Percentiles rank a stretch among this genome's conserved stretches.
Conservation (phyloP, 225 moss, liverwort and hornwort genomes). For the Rhytidiadelphus loreus region DNA sequence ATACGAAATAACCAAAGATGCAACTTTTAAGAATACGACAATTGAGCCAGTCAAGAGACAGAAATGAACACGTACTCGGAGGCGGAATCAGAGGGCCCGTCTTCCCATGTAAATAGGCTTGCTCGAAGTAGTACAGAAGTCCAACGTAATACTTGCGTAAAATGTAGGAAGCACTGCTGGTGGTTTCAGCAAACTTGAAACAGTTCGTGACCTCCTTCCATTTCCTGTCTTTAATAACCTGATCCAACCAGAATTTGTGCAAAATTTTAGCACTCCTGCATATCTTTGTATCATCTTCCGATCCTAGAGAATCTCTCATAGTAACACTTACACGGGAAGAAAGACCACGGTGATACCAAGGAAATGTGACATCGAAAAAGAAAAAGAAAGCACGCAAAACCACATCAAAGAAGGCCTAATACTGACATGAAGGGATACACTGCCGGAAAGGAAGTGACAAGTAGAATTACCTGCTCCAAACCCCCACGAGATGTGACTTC, state of each 20-base stretch:
- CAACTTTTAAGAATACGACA: not conserved
- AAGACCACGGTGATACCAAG: not conserved
- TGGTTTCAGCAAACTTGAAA: conserved; percentile 62
- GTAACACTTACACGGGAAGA: not conserved
- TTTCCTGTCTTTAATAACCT: conserved; percentile 95
- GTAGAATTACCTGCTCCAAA: conserved; percentile 59
- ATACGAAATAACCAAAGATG: not conserved
- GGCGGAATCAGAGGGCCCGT: conserved; percentile 59
- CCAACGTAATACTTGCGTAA: conserved; percentile 79
- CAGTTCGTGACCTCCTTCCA: conserved; percentile 86
- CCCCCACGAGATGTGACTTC: conserved; percentile 92
- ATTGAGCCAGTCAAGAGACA: not conserved
- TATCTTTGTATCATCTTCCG: not conserved
- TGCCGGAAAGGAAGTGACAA: not conserved
- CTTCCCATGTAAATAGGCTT: conserved; percentile 68
- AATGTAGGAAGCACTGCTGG: conserved; percentile 85
- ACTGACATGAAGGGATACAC: not conserved
- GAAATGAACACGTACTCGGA: conserved; percentile 42
- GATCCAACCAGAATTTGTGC: not conserved
- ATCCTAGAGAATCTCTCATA: not conserved
- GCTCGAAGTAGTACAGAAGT: conserved; percentile 77
- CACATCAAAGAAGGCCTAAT: not conserved
- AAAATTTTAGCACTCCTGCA: not conserved
- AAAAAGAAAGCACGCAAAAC: not conserved
- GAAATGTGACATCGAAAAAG: not conserved